These are phyloP conservation scores for Leccinellum albellum DNA, from an alignment of 768 basidiomycete species.

Conservation along the genomic window DNA sequence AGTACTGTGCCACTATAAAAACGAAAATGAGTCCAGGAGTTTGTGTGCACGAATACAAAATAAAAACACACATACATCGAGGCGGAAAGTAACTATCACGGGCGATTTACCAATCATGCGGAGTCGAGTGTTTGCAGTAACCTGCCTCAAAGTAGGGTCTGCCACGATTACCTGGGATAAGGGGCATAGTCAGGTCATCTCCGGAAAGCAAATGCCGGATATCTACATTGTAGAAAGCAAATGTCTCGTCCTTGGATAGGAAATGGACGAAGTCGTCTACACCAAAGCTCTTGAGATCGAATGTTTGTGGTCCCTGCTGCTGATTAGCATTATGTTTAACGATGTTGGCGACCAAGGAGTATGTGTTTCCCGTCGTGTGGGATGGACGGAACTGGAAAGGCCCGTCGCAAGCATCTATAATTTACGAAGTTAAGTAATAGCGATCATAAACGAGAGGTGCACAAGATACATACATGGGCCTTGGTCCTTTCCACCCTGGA, in stretches of 20 bases:
- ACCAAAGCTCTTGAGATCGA: not conserved
- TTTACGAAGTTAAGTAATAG: not conserved
- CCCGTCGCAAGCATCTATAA: not conserved
- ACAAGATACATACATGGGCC: not conserved
- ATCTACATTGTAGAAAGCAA: constrained; percentile 7
- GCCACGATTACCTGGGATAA: constrained; percentile 5
- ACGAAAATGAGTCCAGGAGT: not conserved
- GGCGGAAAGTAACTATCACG: not conserved
- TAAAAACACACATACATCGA: not conserved
- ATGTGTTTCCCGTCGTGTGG: not conserved
- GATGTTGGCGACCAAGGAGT: constrained; percentile 8
- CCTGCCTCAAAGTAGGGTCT: constrained; percentile 7
- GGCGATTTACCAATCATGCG: not conserved
- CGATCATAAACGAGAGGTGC: not conserved
- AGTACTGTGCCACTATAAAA: constrained; percentile 2
- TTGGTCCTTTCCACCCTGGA: not conserved
- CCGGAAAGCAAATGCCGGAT: not conserved
- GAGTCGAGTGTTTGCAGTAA: constrained; percentile 7
- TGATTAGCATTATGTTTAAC: not conserved
- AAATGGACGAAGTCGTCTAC: constrained; percentile 1
- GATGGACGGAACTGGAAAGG: constrained; percentile 9
- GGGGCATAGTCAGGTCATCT: not conserved
- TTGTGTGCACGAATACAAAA: not conserved
- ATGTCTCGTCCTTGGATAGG: not conserved
- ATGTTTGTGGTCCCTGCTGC: not conserved